These are phyloP conservation scores for Mycothermus thermophilus DNA, from an alignment of 495 filamentous ascomycete genomes.

Conservation along the genomic window DNA sequence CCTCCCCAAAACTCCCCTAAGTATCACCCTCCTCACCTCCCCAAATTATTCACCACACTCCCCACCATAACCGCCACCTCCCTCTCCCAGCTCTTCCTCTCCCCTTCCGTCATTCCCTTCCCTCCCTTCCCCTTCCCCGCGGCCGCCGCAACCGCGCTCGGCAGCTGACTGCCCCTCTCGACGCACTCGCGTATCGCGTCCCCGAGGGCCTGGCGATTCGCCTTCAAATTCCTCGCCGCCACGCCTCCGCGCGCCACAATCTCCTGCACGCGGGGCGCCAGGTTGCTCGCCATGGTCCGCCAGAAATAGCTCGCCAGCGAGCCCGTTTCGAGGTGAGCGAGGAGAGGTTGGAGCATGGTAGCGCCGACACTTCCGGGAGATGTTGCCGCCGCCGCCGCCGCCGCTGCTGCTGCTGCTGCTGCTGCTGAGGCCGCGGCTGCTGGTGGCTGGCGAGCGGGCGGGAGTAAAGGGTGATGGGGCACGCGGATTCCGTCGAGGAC, in stretches of 20 bases:
- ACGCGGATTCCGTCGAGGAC: slow-evolving; percentile 55
- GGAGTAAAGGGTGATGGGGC: slow-evolving; percentile 49
- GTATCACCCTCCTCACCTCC: slow-evolving; percentile 18
- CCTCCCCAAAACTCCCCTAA: not conserved
- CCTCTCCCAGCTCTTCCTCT: slow-evolving; percentile 51
- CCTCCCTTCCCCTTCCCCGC: slow-evolving; percentile 30
- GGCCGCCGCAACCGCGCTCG: slow-evolving; percentile 30
- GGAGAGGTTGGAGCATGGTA: slow-evolving; percentile 60
- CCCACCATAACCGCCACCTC: slow-evolving; percentile 94
- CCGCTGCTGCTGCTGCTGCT: too few relatives aligned
- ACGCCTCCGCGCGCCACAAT: slow-evolving; percentile 70
- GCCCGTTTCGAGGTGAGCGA: slow-evolving; percentile 70
- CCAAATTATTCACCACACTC: slow-evolving; percentile 41
- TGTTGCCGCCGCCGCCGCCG: too few relatives aligned
- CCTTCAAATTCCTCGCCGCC: slow-evolving; percentile 63
- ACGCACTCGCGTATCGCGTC: slow-evolving; percentile 76
- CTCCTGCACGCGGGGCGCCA: slow-evolving; percentile 67
- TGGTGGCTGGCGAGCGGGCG: slow-evolving; percentile 10
- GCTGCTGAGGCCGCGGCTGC: too few relatives aligned
- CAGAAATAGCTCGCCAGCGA: slow-evolving; percentile 86
- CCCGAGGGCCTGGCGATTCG: slow-evolving; percentile 59
- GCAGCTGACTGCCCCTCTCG: slow-evolving; percentile 49
- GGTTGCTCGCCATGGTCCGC: slow-evolving; percentile 65
- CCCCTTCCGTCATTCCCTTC: slow-evolving; percentile 14
- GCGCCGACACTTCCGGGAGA: too few relatives aligned